Base-by-base conservation (phyloP, 1,139 yeast species). In the Suhomyces terraborum region DNA sequence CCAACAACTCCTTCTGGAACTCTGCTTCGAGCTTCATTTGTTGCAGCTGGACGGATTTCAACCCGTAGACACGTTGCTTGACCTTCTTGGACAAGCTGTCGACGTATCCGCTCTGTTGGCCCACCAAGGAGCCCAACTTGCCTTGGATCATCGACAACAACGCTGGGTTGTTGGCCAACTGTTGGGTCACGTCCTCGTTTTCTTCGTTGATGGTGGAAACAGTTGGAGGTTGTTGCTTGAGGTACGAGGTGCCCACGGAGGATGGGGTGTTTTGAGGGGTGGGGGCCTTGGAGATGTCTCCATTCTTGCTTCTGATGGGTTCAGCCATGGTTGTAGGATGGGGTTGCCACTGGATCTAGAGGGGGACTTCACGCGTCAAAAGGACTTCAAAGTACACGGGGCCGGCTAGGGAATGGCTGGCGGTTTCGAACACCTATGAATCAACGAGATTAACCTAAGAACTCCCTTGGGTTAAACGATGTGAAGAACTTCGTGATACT, bases 211-310 rank as follows among this genome's bases (percentile, higher is more conserved):
- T 88, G 36, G 95, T 84, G 34, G 91, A 81, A 44, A 87, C 84
- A 8, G 81, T 73, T 12, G 95, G 95, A 49, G 82, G 79, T 48
- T 82, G 79, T 47, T 75, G 77, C 66, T 77, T 82, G 61, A 86
- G 74, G 63, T 81, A 89, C 37, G 93, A 84, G 48, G 81, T 82
- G 35, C 88, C 79, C 31, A 86, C 87, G 22, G 95, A 84, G 4
- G 98, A 87, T 18, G 99, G 99, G 1, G 99, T 93, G 74, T 93
- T 93, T 62, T 94, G 98, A 9, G 99, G 99, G 2, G 99, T 93
- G 37, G 99, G 98, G 4, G 98, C 98, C 60, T 84, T 82, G 53
- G 95, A 85, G 54, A 89, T 81, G 61, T 87, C 88, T 59, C 84
- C 84, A 52, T 80, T 67, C 59, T 82, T 77, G 65, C 69, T 75